Evolutionary conservation across 2,329 filamentous ascomycete genomes (phyloP), one percentile per base, ranked within the genome.

Genomic region (Apiospora marii): DNA sequence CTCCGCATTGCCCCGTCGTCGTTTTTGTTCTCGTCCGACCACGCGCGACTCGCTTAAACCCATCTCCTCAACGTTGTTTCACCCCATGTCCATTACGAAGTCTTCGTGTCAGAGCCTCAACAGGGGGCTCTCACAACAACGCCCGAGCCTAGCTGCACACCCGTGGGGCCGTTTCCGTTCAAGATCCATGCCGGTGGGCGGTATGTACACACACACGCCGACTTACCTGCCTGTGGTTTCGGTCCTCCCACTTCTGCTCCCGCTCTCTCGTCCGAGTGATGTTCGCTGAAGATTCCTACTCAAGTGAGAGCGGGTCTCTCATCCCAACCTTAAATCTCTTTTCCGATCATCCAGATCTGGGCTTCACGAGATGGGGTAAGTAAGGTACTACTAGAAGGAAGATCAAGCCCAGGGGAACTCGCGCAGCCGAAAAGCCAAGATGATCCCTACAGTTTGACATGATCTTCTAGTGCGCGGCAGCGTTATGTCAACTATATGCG

Each of bases 61-160:
- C 16, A 19, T n/a, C 46, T 27, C 61, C 30, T 69, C 51, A 71
- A 53, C 44, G 19, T n/a, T 46, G 72, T 73, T 73, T 73, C 72
- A 73, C 24, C 49, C 44, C 69, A 61, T 71, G 72, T 37, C 58
- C 34, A 41, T 64, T 64, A 43, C 64, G 58, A n/a, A 13, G 22
- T 67, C 48, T 27, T 69, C 34, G 30, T 72, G 68, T 72, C 43
- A 71, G 70, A 73, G 69, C 70, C 69, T 61, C 51, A 71, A 71
- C 69, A 70, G 64, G 72, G 58, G 58, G 19, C n/a, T 64, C 58
- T 64, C 34, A 41, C 58, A 41, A 41, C 58, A 41, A 64, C 58
- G 58, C 58, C 22, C 58, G 30, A 64, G 19, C 58, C n/a, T 12
- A 41, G 19, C 58, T 41, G 10, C 58, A 22, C 34, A n/a, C 58